A percentile compares a stretch with the other conserved stretches of the same genome.
phyloP scores from a whole-genome alignment of 345 rosid genomes.

The Pugionium cornutum region DNA sequence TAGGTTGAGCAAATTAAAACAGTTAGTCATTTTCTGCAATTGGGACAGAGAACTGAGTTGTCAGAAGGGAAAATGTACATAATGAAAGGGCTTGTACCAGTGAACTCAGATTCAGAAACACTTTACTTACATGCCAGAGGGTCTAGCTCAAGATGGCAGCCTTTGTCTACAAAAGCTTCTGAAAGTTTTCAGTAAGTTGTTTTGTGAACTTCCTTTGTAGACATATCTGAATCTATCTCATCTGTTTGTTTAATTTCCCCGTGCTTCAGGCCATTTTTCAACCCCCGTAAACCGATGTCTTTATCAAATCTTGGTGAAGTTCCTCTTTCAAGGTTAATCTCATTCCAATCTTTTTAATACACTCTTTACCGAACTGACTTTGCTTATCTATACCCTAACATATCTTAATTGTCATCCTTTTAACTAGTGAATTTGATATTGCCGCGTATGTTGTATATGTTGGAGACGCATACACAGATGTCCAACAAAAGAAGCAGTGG shows the following conservation, averaged over 20 bases:
- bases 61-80: conserved; percentile 82
- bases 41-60: conserved; percentile 65
- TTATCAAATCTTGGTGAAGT: conserved; percentile 69
- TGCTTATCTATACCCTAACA: conserved; percentile 1
- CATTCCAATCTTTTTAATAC: conserved; percentile 4
- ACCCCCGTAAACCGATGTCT: conserved; percentile 60
- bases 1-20: conserved; percentile 22
- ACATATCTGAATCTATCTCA: conserved; percentile 27
- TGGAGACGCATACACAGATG: conserved; percentile 62
- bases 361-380: conserved; percentile 9
- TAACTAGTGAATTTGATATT: conserved; percentile 78
- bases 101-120: conserved; percentile 56
- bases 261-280: conserved; percentile 74
- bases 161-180: conserved; percentile 51
- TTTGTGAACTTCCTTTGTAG: conserved; percentile 9
- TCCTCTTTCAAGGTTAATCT: conserved; percentile 69
- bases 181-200: conserved; percentile 60
- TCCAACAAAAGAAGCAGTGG: conserved; percentile 80
- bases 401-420: background rate
- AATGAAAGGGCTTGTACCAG: conserved; percentile 66
- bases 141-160: conserved; percentile 62
- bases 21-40: conserved; percentile 14
- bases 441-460: conserved; percentile 71
- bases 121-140: conserved; percentile 89
- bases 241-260: conserved; percentile 9